Evolutionary conservation across 768 basidiomycete genomes (phyloP).

Genomic region (Amanita fuliginea): DNA sequence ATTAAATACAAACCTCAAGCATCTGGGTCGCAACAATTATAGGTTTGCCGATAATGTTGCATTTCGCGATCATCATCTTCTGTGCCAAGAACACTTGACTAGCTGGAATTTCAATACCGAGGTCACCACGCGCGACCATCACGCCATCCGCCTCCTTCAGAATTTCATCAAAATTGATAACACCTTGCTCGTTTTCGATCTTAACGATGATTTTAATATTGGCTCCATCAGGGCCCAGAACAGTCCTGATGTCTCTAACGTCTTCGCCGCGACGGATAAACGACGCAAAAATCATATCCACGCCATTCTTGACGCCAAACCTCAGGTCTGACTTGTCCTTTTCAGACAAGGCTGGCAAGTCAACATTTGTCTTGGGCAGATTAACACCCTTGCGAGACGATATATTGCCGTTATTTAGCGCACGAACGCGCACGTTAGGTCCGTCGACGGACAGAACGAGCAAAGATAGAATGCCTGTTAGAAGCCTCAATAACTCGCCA

Average conservation of each 20-base stretch:
- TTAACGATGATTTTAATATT: conserved; percentile 99
- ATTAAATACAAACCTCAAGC: conserved; percentile 62
- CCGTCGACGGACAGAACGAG: conserved; percentile 87
- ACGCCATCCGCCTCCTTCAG: conserved; percentile 92
- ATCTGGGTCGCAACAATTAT: conserved; percentile 99
- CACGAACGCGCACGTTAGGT: conserved; percentile 68
- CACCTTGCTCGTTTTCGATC: conserved; percentile 99
- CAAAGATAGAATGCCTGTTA: conserved; percentile 74
- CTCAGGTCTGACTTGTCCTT: conserved; percentile 95
- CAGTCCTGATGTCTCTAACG: conserved; percentile 85
- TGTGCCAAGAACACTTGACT: conserved; percentile 98
- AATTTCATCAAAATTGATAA: conserved; percentile 98
- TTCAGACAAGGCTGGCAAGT: conserved; percentile 92
- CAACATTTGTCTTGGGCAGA: conserved; percentile 94
- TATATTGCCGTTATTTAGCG: conserved; percentile 85
- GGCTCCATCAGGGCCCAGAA: conserved; percentile 91
- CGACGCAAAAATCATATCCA: conserved; percentile 99
- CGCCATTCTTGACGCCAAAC: conserved; percentile 95
- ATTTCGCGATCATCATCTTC: conserved; percentile 99
- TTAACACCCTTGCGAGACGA: conserved; percentile 99
- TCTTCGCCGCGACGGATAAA: conserved; percentile 96
- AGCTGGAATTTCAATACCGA: conserved; percentile 99
- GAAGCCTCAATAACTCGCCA: not conserved
- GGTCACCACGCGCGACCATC: conserved; percentile 99
- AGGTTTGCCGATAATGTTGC: conserved; percentile 96